Evolutionary conservation across 352 stramenopile species (phyloP), one percentile per base, ranked within the genome.

Genomic region (Phytophthora sojae): DNA sequence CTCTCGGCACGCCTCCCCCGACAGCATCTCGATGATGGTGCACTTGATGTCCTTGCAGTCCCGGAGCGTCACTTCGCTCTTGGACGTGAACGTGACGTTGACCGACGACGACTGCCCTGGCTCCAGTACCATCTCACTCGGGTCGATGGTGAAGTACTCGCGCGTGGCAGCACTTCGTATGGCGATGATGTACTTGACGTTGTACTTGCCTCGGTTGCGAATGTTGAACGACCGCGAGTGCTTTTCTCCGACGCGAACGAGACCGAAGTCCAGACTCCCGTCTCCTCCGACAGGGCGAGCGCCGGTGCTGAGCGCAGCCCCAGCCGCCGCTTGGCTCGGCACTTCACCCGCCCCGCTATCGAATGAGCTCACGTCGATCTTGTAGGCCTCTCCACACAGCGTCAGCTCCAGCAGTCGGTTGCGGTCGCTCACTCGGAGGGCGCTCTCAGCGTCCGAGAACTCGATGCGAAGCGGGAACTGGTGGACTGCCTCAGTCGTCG

Each of bases 41-140:
- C 94, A 98, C 57, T 91, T 90, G 64, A 99, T 96, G 55, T 98
- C 94, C 57, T 89, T 91, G 81, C 94, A 98, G 63, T 98, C 91
- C n/a, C 85, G 78, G 0, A 99, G 75, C 1, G 82, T 77, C 3
- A 98, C 76, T 69, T 99, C 93, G 15, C 73, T 80, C 29, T 64
- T 83, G 14, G 92, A 87, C 19, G 84, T 85, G 65, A 98, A 97
- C 0, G 73, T 89, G 8, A 98, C 82, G 29, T 74, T 87, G 11
- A 99, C 82, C 2, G 85, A 81, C 7, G 77, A 82, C 2, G 67
- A 71, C 21, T 88, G 86, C 0, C 88, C 90, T 5, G 94, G 88
- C 26, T 89, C 82, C 4, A 99, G 80, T 14, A 91, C 55, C 67
- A 91, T 84, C 32, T 96, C 83, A 8, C 62, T 71, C 5, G 96